A percentile compares a stretch with the other conserved stretches of the same genome.
These are phyloP conservation scores for Amanita rimosa DNA, from an alignment of 768 basidiomycete species.

Conservation along the genomic window DNA sequence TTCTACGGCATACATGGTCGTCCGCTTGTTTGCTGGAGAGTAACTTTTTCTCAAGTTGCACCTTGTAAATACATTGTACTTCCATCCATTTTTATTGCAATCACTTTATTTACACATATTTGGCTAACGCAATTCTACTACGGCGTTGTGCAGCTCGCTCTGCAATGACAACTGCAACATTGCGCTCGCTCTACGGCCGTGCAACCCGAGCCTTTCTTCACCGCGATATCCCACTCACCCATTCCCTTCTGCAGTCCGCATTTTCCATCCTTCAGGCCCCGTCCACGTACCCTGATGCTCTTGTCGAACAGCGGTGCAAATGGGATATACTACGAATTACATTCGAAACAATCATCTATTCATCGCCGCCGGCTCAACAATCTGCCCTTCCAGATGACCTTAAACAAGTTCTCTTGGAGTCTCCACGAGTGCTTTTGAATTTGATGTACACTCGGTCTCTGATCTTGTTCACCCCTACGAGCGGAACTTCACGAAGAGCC, in stretches of 20 bases:
- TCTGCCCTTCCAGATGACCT: conserved; percentile 40
- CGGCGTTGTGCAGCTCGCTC: background rate
- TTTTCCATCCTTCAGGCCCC: conserved; percentile 48
- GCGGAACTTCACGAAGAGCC: conserved; percentile 21
- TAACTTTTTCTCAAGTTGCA: conserved; percentile 20
- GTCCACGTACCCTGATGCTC: conserved; percentile 21
- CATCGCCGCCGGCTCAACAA: conserved; percentile 36
- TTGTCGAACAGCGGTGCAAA: conserved; percentile 53
- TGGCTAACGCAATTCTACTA: too few species aligned
- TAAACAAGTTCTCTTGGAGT: conserved; percentile 39
- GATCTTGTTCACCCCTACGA: conserved; percentile 49
- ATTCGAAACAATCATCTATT: conserved; percentile 63
- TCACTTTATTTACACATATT: too few species aligned
- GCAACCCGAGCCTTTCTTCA: conserved; percentile 73
- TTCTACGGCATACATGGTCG: conserved; percentile 69
- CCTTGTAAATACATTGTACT: too few species aligned
- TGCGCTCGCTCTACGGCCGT: conserved; percentile 65
- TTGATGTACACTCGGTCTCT: conserved; percentile 55
- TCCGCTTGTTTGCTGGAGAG: conserved; percentile 85
- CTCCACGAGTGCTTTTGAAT: conserved; percentile 47
- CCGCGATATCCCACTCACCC: conserved; percentile 56
- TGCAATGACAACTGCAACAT: conserved; percentile 30
- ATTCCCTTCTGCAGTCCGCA: conserved; percentile 56
- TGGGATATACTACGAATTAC: conserved; percentile 87
- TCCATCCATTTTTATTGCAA: too few species aligned